A percentile compares a stretch with the other conserved stretches of the same genome.
phyloP scores from a whole-genome alignment of 1,284 basidiomycete genomes.

The Pseudozyma thailandica region DNA sequence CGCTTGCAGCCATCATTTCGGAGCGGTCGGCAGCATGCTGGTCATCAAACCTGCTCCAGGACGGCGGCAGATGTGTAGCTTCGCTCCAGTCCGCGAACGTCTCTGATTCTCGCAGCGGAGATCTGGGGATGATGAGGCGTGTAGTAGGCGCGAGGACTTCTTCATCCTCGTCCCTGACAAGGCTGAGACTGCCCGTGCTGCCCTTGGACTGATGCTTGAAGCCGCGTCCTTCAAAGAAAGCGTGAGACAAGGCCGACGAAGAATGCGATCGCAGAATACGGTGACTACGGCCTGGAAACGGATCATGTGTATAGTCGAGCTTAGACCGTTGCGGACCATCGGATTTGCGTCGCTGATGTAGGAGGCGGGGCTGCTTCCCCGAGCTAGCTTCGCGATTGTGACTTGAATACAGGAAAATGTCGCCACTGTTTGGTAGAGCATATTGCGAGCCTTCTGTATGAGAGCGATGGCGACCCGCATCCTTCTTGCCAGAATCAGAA shows the following conservation, averaged over 20 bases:
- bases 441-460: constrained; percentile 40
- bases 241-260: constrained; percentile 35
- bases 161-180: constrained; percentile 39
- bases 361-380: constrained; percentile 18
- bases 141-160: not conserved
- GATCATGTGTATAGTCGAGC: constrained; percentile 9
- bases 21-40: constrained; percentile 17
- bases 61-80: constrained; percentile 11
- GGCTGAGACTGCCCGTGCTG: constrained; percentile 33
- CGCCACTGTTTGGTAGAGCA: constrained; percentile 30
- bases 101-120: constrained; percentile 26
- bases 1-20: constrained; percentile 29
- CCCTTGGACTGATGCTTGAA: constrained; percentile 24
- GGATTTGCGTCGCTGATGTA: constrained; percentile 46
- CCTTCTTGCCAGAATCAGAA: constrained; percentile 9
- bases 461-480: constrained; percentile 30
- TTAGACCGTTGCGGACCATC: constrained; percentile 36
- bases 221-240: constrained; percentile 22
- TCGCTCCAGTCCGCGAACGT: constrained; percentile 17
- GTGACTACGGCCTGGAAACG: constrained; percentile 11
- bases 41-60: constrained; percentile 23
- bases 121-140: constrained; percentile 11
- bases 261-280: constrained; percentile 38
- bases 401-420: constrained; percentile 44
- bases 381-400: constrained; percentile 23